Conservation (phyloP, 2,329 filamentous ascomycete species). For the Rhynchosporium agropyri region DNA sequence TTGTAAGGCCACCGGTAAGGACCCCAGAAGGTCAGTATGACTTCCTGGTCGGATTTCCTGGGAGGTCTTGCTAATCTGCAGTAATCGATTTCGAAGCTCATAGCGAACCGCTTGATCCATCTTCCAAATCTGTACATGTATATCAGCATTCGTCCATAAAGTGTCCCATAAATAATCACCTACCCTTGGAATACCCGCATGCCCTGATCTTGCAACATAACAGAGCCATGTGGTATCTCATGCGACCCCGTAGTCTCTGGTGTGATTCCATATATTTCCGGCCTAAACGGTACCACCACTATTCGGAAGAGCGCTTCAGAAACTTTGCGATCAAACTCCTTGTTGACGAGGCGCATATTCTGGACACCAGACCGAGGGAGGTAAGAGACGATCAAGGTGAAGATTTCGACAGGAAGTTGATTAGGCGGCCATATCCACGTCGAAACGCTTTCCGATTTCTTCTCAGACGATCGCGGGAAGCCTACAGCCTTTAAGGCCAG, state of each 20-base stretch:
- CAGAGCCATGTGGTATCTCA: conserved; percentile 29
- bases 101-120: conserved; percentile 64
- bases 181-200: conserved; percentile 60
- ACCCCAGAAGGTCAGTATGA: conserved; percentile 63
- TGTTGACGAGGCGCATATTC: conserved; percentile 61
- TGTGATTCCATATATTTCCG: conserved; percentile 61
- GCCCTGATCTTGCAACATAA: conserved; percentile 49
- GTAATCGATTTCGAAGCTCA: conserved; percentile 70
- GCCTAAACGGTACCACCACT: conserved; percentile 66
- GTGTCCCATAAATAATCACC: not conserved
- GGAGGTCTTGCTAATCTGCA: conserved; percentile 53
- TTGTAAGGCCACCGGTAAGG: conserved; percentile 65
- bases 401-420: conserved; percentile 62
- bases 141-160: conserved; percentile 11
- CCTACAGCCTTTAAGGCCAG: not conserved
- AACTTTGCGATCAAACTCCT: conserved; percentile 60
- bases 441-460: not conserved
- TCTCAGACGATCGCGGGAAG: not conserved
- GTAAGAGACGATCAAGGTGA: conserved; percentile 56
- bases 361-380: conserved; percentile 62
- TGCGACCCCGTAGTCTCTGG: conserved; percentile 37
- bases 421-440: conserved; percentile 44
- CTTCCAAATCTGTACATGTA: conserved; percentile 50
- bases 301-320: conserved; percentile 62
- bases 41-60: conserved; percentile 57